These are phyloP conservation scores for Agaricales sp. DNA, from an alignment of 1,284 basidiomycete genomes.

Conservation along the genomic window DNA sequence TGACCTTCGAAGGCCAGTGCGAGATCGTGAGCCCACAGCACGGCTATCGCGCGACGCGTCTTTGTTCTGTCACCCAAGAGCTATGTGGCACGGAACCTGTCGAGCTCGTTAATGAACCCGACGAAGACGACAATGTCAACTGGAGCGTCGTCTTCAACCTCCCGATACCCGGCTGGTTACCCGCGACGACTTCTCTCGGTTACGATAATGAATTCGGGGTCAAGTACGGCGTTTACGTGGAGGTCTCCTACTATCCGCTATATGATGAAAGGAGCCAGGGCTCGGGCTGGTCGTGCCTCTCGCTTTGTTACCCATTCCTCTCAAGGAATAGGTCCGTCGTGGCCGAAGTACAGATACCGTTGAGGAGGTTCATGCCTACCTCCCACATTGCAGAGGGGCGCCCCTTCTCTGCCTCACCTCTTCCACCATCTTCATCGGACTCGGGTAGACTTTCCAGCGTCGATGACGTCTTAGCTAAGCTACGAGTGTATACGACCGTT, in stretches of 20 bases:
- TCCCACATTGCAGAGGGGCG: conserved; percentile 18
- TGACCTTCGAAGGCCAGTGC: conserved; percentile 71
- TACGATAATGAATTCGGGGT: conserved; percentile 37
- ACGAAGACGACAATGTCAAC: conserved; percentile 36
- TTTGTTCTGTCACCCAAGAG: conserved; percentile 58
- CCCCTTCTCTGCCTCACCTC: not conserved
- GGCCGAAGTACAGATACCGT: conserved; percentile 25
- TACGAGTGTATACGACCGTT: not conserved
- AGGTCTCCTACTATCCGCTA: conserved; percentile 41
- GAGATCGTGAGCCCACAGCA: conserved; percentile 47
- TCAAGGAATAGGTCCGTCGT: conserved; percentile 26
- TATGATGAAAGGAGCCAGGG: conserved; percentile 26
- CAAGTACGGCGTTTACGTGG: conserved; percentile 55
- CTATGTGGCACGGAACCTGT: conserved; percentile 40
- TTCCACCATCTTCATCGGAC: too few relatives aligned
- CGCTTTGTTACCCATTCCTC: conserved; percentile 38
- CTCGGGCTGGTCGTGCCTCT: conserved; percentile 30
- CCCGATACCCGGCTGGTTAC: conserved; percentile 70
- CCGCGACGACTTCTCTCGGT: conserved; percentile 41
- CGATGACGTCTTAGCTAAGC: not conserved
- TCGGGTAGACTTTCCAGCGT: too few relatives aligned
- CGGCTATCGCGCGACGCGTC: conserved; percentile 52
- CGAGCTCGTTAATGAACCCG: conserved; percentile 51
- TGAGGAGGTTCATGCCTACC: conserved; percentile 37
- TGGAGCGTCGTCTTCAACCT: conserved; percentile 71